Evolutionary conservation across 1,284 basidiomycete genomes (phyloP).

Genomic region (Puccinia triticina): DNA sequence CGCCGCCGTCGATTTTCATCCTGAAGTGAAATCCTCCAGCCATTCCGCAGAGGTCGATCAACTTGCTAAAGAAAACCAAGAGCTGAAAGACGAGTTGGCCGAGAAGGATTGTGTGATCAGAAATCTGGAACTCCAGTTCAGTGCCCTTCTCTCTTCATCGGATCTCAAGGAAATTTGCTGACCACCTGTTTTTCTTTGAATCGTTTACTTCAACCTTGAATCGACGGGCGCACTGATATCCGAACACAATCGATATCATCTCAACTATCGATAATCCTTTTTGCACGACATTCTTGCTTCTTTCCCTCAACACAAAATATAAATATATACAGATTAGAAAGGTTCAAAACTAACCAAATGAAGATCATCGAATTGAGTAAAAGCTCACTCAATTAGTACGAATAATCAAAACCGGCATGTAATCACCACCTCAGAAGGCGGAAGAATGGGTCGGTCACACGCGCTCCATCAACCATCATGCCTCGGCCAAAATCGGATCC

Average conservation of each 20-base stretch:
- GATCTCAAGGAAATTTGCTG: neutral
- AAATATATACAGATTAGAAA: constrained; percentile 33
- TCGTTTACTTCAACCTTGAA: neutral
- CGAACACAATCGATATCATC: neutral
- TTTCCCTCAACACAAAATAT: too few species aligned
- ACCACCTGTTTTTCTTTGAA: neutral
- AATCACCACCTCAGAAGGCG: neutral
- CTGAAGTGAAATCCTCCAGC: constrained; percentile 31
- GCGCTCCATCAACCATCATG: neutral
- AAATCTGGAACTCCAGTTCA: constrained; percentile 72
- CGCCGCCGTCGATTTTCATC: constrained; percentile 38
- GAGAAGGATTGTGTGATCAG: constrained; percentile 77
- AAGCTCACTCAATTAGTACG: neutral
- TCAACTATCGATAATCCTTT: neutral
- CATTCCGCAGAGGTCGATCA: constrained; percentile 53
- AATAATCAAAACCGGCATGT: neutral
- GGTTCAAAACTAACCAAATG: constrained; percentile 42
- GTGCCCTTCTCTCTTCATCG: neutral
- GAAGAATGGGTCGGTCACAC: neutral
- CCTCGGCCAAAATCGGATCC: neutral
- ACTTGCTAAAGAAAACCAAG: constrained; percentile 68
- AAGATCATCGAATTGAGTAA: constrained; percentile 49
- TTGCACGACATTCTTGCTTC: neutral
- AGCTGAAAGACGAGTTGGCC: constrained; percentile 69
- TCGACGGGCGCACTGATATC: neutral